Percentiles rank a stretch among this genome's conserved stretches.
Conservation (phyloP, 768 basidiomycete genomes). For the Hericium alpestre region DNA sequence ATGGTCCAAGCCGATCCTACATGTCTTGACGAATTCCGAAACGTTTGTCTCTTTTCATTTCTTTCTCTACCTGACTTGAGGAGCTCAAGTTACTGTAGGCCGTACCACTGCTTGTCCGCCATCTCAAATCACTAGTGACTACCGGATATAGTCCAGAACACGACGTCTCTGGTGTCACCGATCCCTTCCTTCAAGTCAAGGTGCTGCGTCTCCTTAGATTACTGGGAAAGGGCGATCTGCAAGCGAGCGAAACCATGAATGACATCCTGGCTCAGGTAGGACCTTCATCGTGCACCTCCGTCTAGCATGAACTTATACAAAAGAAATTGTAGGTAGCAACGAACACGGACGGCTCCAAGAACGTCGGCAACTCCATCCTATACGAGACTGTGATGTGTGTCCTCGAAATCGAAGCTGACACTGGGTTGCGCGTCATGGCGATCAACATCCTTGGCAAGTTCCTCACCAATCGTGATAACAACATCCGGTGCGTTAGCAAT, state of each 20-base stretch:
- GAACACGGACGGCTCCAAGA: constrained; percentile 95
- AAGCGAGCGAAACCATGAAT: constrained; percentile 94
- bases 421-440: constrained; percentile 93
- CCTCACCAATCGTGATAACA: constrained; percentile 94
- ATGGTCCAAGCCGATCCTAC: constrained; percentile 76
- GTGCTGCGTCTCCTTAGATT: constrained; percentile 79
- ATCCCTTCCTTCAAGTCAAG: constrained; percentile 92
- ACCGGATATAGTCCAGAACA: constrained; percentile 98
- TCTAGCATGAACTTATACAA: too few relatives aligned
- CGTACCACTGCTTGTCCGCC: constrained; percentile 86
- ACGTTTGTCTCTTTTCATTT: constrained; percentile 38
- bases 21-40: constrained; percentile 78
- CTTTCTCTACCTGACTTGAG: constrained; percentile 1
- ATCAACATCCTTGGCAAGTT: constrained; percentile 99
- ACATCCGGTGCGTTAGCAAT: constrained; percentile 68
- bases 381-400: constrained; percentile 97
- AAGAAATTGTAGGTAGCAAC: constrained; percentile 73
- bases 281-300: neutral
- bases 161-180: constrained; percentile 98
- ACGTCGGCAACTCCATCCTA: constrained; percentile 94
- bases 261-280: constrained; percentile 90
- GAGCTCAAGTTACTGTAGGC: constrained; percentile 39
- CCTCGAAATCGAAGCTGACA: constrained; percentile 85
- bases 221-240: constrained; percentile 76
- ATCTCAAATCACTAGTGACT: constrained; percentile 88